Percentiles rank a stretch among this genome's conserved stretches.
These are phyloP conservation scores for Kregervanrija delftensis DNA, from an alignment of 805 yeast genomes.

Conservation along the genomic window DNA sequence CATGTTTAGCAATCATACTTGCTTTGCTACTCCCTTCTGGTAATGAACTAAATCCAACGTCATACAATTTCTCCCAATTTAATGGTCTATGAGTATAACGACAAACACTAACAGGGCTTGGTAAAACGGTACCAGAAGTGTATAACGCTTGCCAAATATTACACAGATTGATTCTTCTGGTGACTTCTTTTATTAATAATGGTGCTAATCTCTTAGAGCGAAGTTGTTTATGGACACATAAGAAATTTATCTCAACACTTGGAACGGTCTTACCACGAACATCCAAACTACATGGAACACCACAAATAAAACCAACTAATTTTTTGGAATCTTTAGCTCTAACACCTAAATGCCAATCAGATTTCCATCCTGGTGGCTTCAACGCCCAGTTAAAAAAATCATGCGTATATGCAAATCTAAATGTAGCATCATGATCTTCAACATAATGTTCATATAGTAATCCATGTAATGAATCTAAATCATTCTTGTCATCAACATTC, in stretches of 20 bases:
- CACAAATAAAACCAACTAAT: slow-evolving; percentile 88
- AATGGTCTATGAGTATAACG: slow-evolving; percentile 91
- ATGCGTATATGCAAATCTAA: slow-evolving; percentile 82
- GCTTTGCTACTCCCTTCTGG: slow-evolving; percentile 66
- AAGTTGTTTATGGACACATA: slow-evolving; percentile 90
- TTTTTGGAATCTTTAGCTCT: slow-evolving; percentile 71
- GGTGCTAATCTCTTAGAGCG: slow-evolving; percentile 94
- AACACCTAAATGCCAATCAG: slow-evolving; percentile 91
- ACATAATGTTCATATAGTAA: slow-evolving; percentile 86
- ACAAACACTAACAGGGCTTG: slow-evolving; percentile 85
- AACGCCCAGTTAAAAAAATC: slow-evolving; percentile 89
- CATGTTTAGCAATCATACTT: slow-evolving; percentile 55
- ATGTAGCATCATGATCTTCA: slow-evolving; percentile 87
- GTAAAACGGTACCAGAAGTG: slow-evolving; percentile 87
- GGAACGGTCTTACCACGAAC: slow-evolving; percentile 44
- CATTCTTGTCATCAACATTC: slow-evolving; percentile 47
- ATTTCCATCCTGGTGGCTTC: slow-evolving; percentile 86
- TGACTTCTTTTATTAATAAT: slow-evolving; percentile 85
- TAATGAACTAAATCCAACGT: slow-evolving; percentile 81
- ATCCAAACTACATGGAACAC: slow-evolving; percentile 68
- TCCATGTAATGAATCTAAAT: slow-evolving; percentile 71
- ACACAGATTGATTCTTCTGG: slow-evolving; percentile 79
- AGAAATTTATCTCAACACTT: slow-evolving; percentile 85
- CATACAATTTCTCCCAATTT: slow-evolving; percentile 84
- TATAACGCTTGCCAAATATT: slow-evolving; percentile 94